Evolutionary conservation across 805 yeast species (phyloP).

Genomic region (Sugiyamaella qingdaonensis): DNA sequence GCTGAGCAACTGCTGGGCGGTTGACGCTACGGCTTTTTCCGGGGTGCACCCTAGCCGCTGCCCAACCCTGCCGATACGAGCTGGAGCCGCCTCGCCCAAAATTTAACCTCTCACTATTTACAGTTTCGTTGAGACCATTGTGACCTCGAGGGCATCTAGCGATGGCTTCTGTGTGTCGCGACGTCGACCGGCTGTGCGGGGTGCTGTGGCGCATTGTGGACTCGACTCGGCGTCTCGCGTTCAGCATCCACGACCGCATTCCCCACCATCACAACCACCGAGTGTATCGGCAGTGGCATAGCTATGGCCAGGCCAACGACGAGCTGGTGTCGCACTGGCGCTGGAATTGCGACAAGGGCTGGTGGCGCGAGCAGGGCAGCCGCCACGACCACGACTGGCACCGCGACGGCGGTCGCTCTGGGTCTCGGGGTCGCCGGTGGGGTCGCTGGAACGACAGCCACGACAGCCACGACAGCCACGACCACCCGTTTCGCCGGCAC

Average conservation of each 20-base stretch:
- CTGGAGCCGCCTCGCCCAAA: neutral
- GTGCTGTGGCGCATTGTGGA: neutral
- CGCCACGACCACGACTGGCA: neutral
- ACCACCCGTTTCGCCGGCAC: neutral
- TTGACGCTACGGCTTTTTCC: neutral
- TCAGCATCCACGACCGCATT: constrained; percentile 5
- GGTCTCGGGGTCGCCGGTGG: too few species aligned
- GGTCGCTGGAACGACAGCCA: too few species aligned
- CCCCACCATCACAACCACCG: constrained; percentile 6
- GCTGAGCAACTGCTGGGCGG: too few species aligned
- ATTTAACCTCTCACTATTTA: neutral
- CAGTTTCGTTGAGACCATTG: neutral
- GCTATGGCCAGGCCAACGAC: too few species aligned
- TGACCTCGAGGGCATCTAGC: neutral
- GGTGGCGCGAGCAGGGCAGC: neutral
- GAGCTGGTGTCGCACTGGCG: too few species aligned
- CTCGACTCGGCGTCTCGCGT: constrained; percentile 7
- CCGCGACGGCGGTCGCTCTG: neutral
- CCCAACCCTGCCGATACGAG: too few species aligned
- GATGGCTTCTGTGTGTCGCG: neutral
- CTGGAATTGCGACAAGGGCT: neutral
- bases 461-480: neutral
- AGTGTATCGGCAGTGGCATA: neutral
- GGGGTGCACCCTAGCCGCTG: neutral
- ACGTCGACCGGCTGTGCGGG: neutral